These are phyloP conservation scores for Eimeria brunetti DNA, from an alignment of 169 alveolate species.

Conservation along the genomic window DNA sequence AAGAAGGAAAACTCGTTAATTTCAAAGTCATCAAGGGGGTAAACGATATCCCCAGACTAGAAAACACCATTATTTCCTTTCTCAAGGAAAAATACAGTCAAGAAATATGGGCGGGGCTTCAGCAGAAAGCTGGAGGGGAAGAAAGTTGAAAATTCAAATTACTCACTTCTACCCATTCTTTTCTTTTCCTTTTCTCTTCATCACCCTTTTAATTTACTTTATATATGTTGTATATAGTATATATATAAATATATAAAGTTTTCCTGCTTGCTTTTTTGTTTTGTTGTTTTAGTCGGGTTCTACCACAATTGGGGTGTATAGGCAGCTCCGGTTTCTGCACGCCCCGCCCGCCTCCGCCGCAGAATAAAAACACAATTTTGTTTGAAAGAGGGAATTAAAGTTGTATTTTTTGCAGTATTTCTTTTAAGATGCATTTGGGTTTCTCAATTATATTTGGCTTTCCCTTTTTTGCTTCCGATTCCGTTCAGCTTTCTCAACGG, in stretches of 20 bases:
- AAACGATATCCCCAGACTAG: slow-evolving; percentile 39
- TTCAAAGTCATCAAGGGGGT: slow-evolving; percentile 66
- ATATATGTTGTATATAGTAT: no score
- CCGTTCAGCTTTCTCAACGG: slow-evolving; percentile 26
- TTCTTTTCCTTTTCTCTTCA: no score
- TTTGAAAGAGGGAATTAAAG: no score
- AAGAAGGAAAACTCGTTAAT: slow-evolving; percentile 34
- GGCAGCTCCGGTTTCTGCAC: not conserved
- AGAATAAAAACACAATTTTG: no score
- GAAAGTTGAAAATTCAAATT: no score
- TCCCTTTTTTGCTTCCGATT: not conserved
- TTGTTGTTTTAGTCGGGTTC: not conserved
- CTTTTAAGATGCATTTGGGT: slow-evolving; percentile 30
- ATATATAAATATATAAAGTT: no score
- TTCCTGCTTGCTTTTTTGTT: not conserved
- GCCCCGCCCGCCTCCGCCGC: not conserved
- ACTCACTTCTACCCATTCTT: no score
- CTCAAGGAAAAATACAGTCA: not conserved
- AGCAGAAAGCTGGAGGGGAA: no score
- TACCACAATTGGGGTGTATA: not conserved
- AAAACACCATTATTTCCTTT: not conserved
- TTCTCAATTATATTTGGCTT: not conserved
- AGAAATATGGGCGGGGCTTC: not conserved
- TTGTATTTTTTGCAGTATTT: no score
- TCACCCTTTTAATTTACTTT: no score